These are phyloP conservation scores for Tolypocladium endophyticum DNA, from an alignment of 2,329 filamentous ascomycete species.

Conservation along the genomic window DNA sequence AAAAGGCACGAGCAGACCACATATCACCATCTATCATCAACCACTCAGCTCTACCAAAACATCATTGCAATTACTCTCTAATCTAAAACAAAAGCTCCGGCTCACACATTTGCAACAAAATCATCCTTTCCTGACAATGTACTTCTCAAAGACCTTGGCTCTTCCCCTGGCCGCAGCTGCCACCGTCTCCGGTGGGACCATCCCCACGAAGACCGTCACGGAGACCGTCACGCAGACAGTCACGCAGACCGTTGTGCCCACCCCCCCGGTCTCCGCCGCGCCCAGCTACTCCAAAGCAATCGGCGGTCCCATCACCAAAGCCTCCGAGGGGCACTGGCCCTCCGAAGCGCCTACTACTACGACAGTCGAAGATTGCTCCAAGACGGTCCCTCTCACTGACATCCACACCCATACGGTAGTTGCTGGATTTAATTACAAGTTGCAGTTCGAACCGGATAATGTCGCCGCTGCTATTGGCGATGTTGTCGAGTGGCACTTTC, in stretches of 20 bases:
- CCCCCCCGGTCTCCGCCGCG: too few relatives aligned
- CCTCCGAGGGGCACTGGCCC: too few relatives aligned
- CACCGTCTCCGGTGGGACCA: too few relatives aligned
- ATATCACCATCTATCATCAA: background rate
- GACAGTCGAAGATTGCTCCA: slow-evolving; percentile 13
- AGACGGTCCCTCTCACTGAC: slow-evolving; percentile 22
- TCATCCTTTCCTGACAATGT: background rate
- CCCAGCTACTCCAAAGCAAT: too few relatives aligned
- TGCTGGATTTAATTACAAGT: slow-evolving; percentile 31
- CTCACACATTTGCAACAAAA: background rate
- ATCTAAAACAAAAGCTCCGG: background rate
- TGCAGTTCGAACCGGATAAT: slow-evolving; percentile 39
- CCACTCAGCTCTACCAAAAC: background rate
- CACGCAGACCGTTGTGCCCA: too few relatives aligned
- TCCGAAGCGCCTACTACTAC: slow-evolving; percentile 22
- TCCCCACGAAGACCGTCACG: too few relatives aligned
- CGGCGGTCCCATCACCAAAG: too few relatives aligned
- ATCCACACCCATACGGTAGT: slow-evolving; percentile 30
- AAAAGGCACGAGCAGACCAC: background rate
- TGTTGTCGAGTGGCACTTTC: slow-evolving; percentile 44
- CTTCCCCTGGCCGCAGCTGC: slow-evolving; percentile 9
- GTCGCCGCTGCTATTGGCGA: slow-evolving; percentile 38
- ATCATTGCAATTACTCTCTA: background rate
- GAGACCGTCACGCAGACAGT: too few relatives aligned
- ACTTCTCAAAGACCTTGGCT: background rate